Conservation (phyloP, 2,329 filamentous ascomycete species). For the Claviceps spartinae region DNA sequence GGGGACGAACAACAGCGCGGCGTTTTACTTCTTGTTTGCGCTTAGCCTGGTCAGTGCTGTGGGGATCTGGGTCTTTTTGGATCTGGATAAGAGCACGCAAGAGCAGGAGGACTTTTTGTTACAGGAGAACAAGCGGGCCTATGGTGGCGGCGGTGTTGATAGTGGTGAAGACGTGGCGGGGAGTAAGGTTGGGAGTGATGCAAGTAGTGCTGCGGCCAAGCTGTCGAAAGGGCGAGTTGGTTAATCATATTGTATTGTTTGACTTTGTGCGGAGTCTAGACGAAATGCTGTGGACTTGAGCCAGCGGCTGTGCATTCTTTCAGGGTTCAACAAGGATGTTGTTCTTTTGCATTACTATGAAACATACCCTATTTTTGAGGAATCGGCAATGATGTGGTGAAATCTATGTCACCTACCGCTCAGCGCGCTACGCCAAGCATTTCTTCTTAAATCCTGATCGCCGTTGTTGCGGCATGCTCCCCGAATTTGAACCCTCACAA, state of each 20-base stretch:
- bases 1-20: constrained; percentile 41
- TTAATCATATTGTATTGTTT: not conserved
- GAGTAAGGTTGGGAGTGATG: not conserved
- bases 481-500: too few species aligned
- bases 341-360: not conserved
- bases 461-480: too few species aligned
- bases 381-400: too few species aligned
- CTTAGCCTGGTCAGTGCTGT: constrained; percentile 41
- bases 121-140: constrained; percentile 14
- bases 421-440: too few species aligned
- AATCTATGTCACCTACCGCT: too few species aligned
- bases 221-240: not conserved
- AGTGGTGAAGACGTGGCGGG: not conserved
- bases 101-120: constrained; percentile 45
- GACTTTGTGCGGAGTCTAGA: not conserved
- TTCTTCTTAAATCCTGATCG: too few species aligned
- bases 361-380: too few species aligned
- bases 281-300: not conserved
- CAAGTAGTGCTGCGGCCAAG: not conserved
- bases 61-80: constrained; percentile 40
- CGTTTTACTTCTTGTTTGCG: constrained; percentile 53
- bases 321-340: too few species aligned
- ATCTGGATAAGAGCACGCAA: constrained; percentile 44
- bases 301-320: not conserved
- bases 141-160: not conserved